Conservation (phyloP, 2,329 filamentous ascomycete species). For the Claviceps spartinae region DNA sequence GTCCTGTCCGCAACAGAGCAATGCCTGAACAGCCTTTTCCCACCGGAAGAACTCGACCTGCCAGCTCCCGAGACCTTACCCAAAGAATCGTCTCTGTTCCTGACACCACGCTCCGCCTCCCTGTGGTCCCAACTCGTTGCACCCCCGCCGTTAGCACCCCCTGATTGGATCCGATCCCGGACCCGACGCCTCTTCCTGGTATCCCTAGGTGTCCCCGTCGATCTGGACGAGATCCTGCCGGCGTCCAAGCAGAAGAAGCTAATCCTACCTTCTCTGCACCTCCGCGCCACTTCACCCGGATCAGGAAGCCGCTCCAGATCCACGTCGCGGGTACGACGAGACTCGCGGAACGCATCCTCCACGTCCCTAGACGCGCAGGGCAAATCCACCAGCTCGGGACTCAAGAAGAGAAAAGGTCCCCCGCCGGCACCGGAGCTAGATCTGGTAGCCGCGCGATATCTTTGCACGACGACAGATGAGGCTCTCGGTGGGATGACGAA, state of each 20-base stretch:
- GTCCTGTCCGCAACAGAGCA: slow-evolving; percentile 48
- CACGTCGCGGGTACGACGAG: slow-evolving; percentile 30
- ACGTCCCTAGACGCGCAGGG: slow-evolving; percentile 47
- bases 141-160: slow-evolving; percentile 84
- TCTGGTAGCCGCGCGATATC: slow-evolving; percentile 59
- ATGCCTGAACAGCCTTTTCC: slow-evolving; percentile 55
- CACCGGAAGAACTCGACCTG: slow-evolving; percentile 39
- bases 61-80: slow-evolving; percentile 36
- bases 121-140: slow-evolving; percentile 95
- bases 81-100: slow-evolving; percentile 54
- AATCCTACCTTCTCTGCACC: slow-evolving; percentile 76
- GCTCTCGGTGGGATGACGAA: slow-evolving; percentile 70
- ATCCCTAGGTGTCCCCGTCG: slow-evolving; percentile 87
- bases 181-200: slow-evolving; percentile 92
- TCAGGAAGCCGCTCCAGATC: slow-evolving; percentile 42
- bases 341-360: slow-evolving; percentile 38
- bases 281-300: slow-evolving; percentile 42
- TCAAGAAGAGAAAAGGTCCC: slow-evolving; percentile 40
- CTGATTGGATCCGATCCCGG: slow-evolving; percentile 93
- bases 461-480: slow-evolving; percentile 75
- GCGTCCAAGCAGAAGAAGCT: slow-evolving; percentile 98
- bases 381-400: slow-evolving; percentile 25
- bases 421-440: slow-evolving; percentile 64
- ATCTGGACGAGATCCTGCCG: slow-evolving; percentile 92
- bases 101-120: slow-evolving; percentile 74